Percentiles rank a stretch among this genome's conserved stretches.
phyloP scores from a whole-genome alignment of 139 green algal species.

The Volvox reticuliferus region DNA sequence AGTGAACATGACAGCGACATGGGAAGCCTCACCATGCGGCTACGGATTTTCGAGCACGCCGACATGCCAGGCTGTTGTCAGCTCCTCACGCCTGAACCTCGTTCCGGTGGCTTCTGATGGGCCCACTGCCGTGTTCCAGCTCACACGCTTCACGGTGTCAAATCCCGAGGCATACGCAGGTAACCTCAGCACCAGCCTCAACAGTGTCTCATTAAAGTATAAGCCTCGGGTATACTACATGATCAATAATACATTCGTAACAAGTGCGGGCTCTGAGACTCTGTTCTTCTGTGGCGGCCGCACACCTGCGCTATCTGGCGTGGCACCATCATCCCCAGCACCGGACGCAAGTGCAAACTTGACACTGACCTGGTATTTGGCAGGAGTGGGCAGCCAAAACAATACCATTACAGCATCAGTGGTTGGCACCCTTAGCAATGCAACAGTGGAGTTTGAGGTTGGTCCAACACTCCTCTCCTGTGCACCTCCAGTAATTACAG shows the following conservation, averaged over 20 bases:
- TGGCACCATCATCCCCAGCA: background rate
- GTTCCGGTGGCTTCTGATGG: background rate
- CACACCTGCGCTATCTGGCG: background rate
- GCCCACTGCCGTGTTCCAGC: background rate
- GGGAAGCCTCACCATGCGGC: background rate
- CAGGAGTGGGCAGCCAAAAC: conserved; percentile 10
- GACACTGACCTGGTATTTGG: conserved; percentile 1
- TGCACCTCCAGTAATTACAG: background rate
- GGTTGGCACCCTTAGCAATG: background rate
- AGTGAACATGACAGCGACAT: background rate
- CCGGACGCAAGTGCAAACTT: background rate
- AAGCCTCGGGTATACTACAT: conserved; percentile 6
- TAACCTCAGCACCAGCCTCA: background rate
- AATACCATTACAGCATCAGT: background rate
- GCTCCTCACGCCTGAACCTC: background rate
- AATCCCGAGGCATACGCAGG: background rate
- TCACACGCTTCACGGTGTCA: background rate
- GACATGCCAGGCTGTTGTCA: background rate
- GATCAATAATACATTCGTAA: background rate
- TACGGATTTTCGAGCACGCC: too few relatives aligned
- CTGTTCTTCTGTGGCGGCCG: conserved; percentile 14
- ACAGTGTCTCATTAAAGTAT: background rate
- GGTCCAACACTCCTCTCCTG: background rate
- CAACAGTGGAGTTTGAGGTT: conserved; percentile 27
- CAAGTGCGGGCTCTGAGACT: background rate